phyloP scores from a whole-genome alignment of 371 early-diverging fungal species.

The Rhizomucor miehei region DNA sequence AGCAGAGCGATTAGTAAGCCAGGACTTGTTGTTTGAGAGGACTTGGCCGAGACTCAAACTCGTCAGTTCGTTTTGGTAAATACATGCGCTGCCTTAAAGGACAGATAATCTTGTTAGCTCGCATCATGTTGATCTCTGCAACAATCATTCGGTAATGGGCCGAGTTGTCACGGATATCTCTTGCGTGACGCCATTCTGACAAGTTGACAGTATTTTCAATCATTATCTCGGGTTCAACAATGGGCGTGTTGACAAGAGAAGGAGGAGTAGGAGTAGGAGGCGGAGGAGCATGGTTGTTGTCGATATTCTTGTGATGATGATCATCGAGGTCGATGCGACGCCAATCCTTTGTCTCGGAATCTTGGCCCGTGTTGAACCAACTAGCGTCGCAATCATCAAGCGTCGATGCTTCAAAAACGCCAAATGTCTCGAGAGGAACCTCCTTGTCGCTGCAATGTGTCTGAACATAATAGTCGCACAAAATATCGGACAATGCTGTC shows the following conservation, averaged over 20 bases:
- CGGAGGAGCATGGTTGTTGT: too few species aligned
- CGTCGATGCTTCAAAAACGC: slow-evolving; percentile 1
- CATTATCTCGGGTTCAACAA: slow-evolving; percentile 6
- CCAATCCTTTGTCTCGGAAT: not conserved
- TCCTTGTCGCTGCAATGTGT: not conserved
- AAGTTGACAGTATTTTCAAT: not conserved
- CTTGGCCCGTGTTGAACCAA: not conserved
- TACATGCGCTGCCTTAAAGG: slow-evolving; percentile 46
- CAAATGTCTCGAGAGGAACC: slow-evolving; percentile 2
- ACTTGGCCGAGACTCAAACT: slow-evolving; percentile 2
- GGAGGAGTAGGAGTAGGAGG: too few species aligned
- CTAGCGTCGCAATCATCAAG: too few species aligned
- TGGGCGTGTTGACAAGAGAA: not conserved
- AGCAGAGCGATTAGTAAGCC: too few species aligned
- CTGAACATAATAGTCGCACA: slow-evolving; percentile 7
- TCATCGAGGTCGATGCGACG: not conserved
- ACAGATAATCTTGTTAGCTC: slow-evolving; percentile 45
- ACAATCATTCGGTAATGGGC: slow-evolving; percentile 52
- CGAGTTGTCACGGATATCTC: slow-evolving; percentile 40
- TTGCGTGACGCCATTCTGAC: slow-evolving; percentile 17
- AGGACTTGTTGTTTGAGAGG: not conserved
- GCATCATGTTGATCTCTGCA: slow-evolving; percentile 54
- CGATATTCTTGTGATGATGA: too few species aligned
- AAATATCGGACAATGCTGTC: slow-evolving; percentile 12
- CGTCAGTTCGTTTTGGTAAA: slow-evolving; percentile 38